phyloP scores from a whole-genome alignment of 768 basidiomycete species.

The Russula ochroleuca region DNA sequence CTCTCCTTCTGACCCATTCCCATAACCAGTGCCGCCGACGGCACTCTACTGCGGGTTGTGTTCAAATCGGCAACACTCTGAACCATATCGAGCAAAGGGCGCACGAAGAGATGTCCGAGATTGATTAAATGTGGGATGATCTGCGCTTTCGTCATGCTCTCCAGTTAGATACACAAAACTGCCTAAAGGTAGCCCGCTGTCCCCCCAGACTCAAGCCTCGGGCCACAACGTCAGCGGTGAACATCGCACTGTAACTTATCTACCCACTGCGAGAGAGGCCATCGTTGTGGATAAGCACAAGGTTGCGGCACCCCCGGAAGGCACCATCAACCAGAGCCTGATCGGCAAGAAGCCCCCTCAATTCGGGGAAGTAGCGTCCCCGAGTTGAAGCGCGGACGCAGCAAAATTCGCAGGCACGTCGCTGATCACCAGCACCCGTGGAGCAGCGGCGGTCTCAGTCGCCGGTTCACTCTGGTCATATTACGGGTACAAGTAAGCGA shows the following conservation, averaged over 20 bases:
- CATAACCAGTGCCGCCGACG: slow-evolving; percentile 15
- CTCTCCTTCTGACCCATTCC: slow-evolving; percentile 4
- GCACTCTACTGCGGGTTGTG: background rate
- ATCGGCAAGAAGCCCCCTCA: slow-evolving; percentile 21
- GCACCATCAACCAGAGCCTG: slow-evolving; percentile 14
- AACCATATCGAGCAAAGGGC: slow-evolving; percentile 18
- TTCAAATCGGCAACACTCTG: slow-evolving; percentile 13
- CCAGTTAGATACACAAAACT: slow-evolving; percentile 3
- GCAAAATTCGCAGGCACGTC: slow-evolving; percentile 10
- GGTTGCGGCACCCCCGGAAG: slow-evolving; percentile 5
- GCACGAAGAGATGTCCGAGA: slow-evolving; percentile 16
- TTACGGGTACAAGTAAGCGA: slow-evolving; percentile 26
- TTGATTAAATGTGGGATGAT: slow-evolving; percentile 24
- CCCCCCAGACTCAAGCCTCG: slow-evolving; percentile 2
- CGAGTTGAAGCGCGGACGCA: slow-evolving; percentile 12
- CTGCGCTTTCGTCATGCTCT: slow-evolving; percentile 9
- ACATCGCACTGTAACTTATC: background rate
- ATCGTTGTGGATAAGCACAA: background rate
- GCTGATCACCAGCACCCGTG: slow-evolving; percentile 22
- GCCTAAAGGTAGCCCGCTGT: background rate
- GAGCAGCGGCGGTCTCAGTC: slow-evolving; percentile 14
- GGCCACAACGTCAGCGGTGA: background rate
- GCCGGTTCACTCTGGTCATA: slow-evolving; percentile 24
- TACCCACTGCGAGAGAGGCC: slow-evolving; percentile 4
- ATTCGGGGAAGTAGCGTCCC: slow-evolving; percentile 15